phyloP scores from a whole-genome alignment of 257 asterid genomes.

The Hygrophila difformis region DNA sequence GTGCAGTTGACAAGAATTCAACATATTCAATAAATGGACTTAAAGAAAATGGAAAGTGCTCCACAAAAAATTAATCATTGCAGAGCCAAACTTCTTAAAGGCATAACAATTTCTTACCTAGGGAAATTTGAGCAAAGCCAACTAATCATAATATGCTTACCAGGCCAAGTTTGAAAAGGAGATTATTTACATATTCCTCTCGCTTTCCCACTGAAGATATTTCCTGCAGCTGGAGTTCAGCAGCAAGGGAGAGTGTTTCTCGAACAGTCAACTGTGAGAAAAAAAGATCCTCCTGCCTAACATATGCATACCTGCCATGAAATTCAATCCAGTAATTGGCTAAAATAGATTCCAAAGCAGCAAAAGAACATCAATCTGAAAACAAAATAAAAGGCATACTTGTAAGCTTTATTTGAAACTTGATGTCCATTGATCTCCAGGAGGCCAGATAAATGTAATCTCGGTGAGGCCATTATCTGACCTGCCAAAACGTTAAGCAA shows the following conservation, averaged over 20 bases:
- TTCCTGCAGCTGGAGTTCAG: conserved; percentile 86
- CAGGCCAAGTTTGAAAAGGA: conserved; percentile 79
- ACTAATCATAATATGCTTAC: conserved; percentile 45
- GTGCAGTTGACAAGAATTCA: no score
- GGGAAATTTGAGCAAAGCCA: conserved; percentile 6
- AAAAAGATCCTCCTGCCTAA: conserved; percentile 94
- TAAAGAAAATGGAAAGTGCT: conserved; percentile 1
- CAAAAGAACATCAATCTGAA: not conserved
- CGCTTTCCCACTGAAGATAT: conserved; percentile 63
- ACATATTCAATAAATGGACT: no score
- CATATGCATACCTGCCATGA: conserved; percentile 66
- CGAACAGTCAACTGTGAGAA: conserved; percentile 97
- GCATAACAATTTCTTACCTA: not conserved
- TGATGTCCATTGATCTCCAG: conserved; percentile 70
- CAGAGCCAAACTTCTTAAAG: conserved; percentile 8
- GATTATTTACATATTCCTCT: conserved; percentile 67
- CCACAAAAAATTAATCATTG: not conserved
- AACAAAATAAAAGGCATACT: conserved; percentile 29
- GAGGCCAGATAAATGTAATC: conserved; percentile 75
- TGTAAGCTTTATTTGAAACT: conserved; percentile 34
- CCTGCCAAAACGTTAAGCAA: conserved; percentile 89
- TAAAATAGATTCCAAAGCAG: conserved; percentile 8
- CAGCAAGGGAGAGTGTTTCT: conserved; percentile 90
- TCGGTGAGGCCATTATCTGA: conserved; percentile 70
- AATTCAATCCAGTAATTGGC: conserved; percentile 13